Percentiles rank a stretch among this genome's conserved stretches.
Conservation (phyloP, 495 filamentous ascomycete species). For the Aspergillus sparsus region DNA sequence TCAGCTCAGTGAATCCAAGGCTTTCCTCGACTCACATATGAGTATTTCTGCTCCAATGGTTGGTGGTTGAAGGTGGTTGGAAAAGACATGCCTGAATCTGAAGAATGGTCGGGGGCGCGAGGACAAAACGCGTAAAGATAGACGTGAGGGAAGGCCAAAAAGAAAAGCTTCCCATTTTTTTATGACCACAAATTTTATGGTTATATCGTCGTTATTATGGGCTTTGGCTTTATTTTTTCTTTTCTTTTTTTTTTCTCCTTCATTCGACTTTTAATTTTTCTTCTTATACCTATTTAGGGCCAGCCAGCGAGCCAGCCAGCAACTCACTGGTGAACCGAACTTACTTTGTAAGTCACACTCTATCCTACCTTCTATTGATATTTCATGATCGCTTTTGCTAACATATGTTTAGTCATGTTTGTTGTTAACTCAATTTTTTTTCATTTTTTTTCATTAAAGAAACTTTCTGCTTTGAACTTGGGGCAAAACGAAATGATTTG, state of each 20-base stretch:
- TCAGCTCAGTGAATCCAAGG: constrained; percentile 13
- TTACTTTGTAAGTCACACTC: too few species aligned
- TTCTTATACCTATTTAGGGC: too few species aligned
- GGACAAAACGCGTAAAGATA: background rate
- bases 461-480: background rate
- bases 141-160: background rate
- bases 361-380: background rate
- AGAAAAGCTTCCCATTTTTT: background rate
- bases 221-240: too few species aligned
- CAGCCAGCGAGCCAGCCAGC: too few species aligned
- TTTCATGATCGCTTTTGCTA: too few species aligned
- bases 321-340: too few species aligned
- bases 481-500: background rate
- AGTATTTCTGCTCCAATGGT: constrained; percentile 2
- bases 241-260: too few species aligned
- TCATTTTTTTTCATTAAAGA: background rate
- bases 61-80: background rate
- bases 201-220: too few species aligned
- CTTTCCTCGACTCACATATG: constrained; percentile 12
- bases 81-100: background rate
- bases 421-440: background rate
- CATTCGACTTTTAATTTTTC: too few species aligned
- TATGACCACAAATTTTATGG: background rate
- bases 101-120: background rate
- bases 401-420: background rate